A percentile compares a stretch with the other conserved stretches of the same genome.
phyloP scores from a whole-genome alignment of 371 early-diverging fungal genomes.

The Mortierella sp. region DNA sequence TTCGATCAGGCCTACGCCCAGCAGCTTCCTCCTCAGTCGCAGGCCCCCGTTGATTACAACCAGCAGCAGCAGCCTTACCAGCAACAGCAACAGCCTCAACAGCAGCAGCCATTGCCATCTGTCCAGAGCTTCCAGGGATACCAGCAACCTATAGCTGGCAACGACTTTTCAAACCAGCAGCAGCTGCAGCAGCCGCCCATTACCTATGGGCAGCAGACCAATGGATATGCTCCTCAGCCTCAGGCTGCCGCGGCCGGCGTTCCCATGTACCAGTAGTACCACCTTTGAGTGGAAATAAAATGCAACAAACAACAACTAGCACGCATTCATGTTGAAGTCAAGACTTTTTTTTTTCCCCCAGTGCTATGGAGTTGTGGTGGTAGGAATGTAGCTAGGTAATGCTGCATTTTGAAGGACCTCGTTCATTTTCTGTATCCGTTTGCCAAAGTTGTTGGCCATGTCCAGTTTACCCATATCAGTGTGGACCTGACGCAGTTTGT shows the following conservation, averaged over 20 bases:
- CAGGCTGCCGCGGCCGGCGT: constrained; percentile 33
- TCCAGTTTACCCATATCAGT: constrained; percentile 43
- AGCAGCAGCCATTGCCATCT: constrained; percentile 18
- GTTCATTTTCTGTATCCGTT: constrained; percentile 33
- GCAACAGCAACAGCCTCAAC: constrained; percentile 24
- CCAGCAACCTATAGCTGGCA: constrained; percentile 15
- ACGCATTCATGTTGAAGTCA: background rate
- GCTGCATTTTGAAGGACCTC: constrained; percentile 5
- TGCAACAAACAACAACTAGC: background rate
- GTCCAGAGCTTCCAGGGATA: constrained; percentile 18
- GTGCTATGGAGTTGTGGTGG: background rate
- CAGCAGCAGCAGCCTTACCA: constrained; percentile 21
- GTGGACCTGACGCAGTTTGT: constrained; percentile 27
- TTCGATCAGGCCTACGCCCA: constrained; percentile 41
- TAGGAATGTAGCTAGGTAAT: background rate
- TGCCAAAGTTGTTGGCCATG: constrained; percentile 42
- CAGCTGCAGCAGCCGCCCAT: constrained; percentile 20
- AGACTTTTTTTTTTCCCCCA: background rate
- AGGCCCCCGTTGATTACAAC: constrained; percentile 23
- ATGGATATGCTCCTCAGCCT: constrained; percentile 40
- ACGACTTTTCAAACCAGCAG: constrained; percentile 15
- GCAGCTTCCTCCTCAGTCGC: constrained; percentile 20
- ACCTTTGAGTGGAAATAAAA: background rate
- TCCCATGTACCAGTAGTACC: constrained; percentile 25
- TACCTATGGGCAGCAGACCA: constrained; percentile 24